Base-by-base conservation (phyloP, 331 rosid species). In the Prunus yedoensis region DNA sequence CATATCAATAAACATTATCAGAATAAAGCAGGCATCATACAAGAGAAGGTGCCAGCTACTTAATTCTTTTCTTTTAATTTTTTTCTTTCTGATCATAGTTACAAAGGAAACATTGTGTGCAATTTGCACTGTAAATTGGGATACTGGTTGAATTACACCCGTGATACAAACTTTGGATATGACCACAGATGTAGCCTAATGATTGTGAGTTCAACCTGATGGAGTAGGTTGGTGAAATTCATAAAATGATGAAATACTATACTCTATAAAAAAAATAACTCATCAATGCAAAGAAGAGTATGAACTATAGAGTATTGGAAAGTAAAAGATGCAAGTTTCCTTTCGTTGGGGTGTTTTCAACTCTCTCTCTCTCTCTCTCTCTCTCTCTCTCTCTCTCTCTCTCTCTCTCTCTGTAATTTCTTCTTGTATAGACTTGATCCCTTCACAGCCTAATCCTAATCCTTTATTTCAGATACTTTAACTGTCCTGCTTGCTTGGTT, bases 1-100 rank as follows among this genome's bases (percentile, higher is more conserved):
- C 56, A 66, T 88, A 74, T 82, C 91, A 23, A 84, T 91, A 81
- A 91, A 86, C 89, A 78, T 90, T 77, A 80, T 91, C 78, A 81
- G 87, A 81, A 77, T 83, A 78, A 89, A 89, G 81, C 78, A 58
- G 76, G 53, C 43, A 56, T 77, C 89, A 81, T 70, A 79, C 62
- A 89, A 73, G 78, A 86, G 79, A 79, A 87, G 98, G 98, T 94
- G 79, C 50, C 56, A 71, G 21, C 38, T 53, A 76, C 66, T 52
- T 50, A 63, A 12, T 66, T 28, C 25, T 73, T 73, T 53, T 78
- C 68, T 46, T 62, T 4, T 12, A 3, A 64, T 76, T 56, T 16
- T 32, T 53, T 82, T 82, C 59, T 43, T 82, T 47, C 77, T 56
- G 8, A 45, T 28, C 61, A 10, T 51, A 25, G 23, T 68, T 27